Evolutionary conservation across 805 yeast genomes (phyloP), one percentile per base, ranked within the genome.

Genomic region (Candida arabinofermentans): DNA sequence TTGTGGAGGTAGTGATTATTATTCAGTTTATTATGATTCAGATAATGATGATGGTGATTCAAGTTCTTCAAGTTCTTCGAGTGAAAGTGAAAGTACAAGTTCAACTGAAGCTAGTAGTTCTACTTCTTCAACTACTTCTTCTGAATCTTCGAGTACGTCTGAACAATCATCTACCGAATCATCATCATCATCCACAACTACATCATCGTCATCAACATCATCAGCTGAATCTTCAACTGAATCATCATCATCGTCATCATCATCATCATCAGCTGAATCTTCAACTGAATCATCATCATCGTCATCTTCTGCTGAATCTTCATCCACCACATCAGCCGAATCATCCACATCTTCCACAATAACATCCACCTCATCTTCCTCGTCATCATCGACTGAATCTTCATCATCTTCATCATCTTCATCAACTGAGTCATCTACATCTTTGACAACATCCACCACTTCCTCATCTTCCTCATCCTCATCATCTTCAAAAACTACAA

Each of bases 1-100:
- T n/a, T 87, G 96, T 62, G 89, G 89, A 49, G 64, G 71, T 17
- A 51, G 54, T 26, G 71, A 67, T 41, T 75, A 71, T 47, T 72
- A 71, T 50, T 63, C 74, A 32, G 78, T 81, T 9, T 78, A 68
- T 44, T 59, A 66, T 13, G 71, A 64, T 33, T 42, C 42, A 2
- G 44, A 37, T 12, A 44, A 39, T 18, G 43, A 21, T 23, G 50
- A 39, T 14, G 34, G 24, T n/a, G 27, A 24, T 27, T 22, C 44
- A 12, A 13, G 39, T 18, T 27, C n/a, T n/a, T n/a, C n/a, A n/a
- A n/a, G n/a, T n/a, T n/a, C n/a, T n/a, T n/a, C n/a, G n/a, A n/a
- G n/a, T n/a, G n/a, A n/a, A n/a, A n/a, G n/a, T n/a, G n/a, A n/a
- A n/a, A n/a, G n/a, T n/a, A n/a, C n/a, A n/a, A n/a, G n/a, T n/a